phyloP scores from a whole-genome alignment of 805 yeast genomes.

The Cyberlindnera petersonii region DNA sequence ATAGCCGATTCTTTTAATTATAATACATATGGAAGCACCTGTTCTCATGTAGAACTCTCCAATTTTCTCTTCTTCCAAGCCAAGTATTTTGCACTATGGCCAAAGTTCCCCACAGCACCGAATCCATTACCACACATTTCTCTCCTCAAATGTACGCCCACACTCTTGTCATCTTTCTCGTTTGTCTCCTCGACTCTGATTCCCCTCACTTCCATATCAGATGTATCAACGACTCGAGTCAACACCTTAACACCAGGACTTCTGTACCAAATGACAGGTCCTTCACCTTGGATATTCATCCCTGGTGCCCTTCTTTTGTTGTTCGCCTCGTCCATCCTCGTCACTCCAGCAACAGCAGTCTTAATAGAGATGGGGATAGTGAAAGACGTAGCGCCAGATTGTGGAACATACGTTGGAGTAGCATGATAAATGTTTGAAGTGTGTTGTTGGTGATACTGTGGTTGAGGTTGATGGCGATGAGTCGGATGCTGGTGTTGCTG shows the following conservation, averaged over 20 bases:
- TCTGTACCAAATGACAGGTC: constrained; percentile 60
- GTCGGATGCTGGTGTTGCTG: no score
- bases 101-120: constrained; percentile 38
- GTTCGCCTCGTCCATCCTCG: constrained; percentile 31
- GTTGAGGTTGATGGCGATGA: no score
- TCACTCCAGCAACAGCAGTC: constrained; percentile 24
- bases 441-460: constrained; percentile 5
- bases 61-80: constrained; percentile 45
- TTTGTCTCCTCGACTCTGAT: constrained; percentile 3
- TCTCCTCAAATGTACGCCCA: constrained; percentile 3
- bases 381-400: constrained; percentile 30
- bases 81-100: constrained; percentile 72
- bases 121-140: constrained; percentile 26
- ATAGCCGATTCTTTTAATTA: neutral
- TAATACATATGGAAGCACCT: constrained; percentile 1
- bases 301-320: constrained; percentile 28
- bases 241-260: constrained; percentile 55
- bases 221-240: constrained; percentile 30
- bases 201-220: constrained; percentile 18
- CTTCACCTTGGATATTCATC: constrained; percentile 21
- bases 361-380: constrained; percentile 28
- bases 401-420: constrained; percentile 24
- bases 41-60: constrained; percentile 1
- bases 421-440: constrained; percentile 25
- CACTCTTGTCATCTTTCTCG: constrained; percentile 18